Conservation (phyloP, 441 rosid species). For the Bruguiera hainesii region DNA sequence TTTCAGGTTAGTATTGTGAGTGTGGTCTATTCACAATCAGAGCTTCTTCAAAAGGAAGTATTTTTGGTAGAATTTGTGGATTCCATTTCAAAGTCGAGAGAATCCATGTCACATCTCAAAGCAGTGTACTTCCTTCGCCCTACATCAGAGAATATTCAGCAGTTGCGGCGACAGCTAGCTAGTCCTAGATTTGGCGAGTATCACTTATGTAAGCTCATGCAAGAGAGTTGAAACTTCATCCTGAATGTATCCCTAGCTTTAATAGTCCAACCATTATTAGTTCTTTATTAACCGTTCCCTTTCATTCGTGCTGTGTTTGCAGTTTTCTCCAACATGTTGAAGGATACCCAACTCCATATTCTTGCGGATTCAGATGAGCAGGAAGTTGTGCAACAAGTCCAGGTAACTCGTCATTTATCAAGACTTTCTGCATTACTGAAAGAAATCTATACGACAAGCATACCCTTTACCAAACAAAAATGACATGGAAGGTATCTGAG, state of each 20-base stretch:
- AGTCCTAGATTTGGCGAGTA: slow-evolving; percentile 90
- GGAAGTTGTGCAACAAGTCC: slow-evolving; percentile 90
- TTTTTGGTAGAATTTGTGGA: slow-evolving; percentile 90
- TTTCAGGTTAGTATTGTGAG: slow-evolving; percentile 83
- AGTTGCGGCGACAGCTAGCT: slow-evolving; percentile 69
- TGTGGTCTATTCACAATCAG: slow-evolving; percentile 93
- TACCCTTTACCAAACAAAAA: background rate
- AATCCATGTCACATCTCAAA: slow-evolving; percentile 91
- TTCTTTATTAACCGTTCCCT: background rate
- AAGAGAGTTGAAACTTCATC: slow-evolving; percentile 12
- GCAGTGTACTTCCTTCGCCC: slow-evolving; percentile 91
- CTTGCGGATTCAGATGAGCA: slow-evolving; percentile 97
- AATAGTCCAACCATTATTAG: slow-evolving; percentile 6
- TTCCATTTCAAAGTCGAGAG: slow-evolving; percentile 71
- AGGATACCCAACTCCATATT: slow-evolving; percentile 94
- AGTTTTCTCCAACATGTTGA: slow-evolving; percentile 95
- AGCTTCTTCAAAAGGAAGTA: slow-evolving; percentile 91
- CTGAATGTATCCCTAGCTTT: slow-evolving; percentile 8
- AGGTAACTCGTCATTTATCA: slow-evolving; percentile 41
- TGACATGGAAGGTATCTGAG: background rate
- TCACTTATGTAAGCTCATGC: slow-evolving; percentile 63
- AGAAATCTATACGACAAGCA: background rate
- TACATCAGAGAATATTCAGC: slow-evolving; percentile 76
- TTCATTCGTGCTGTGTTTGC: slow-evolving; percentile 23
- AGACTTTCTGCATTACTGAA: slow-evolving; percentile 4